Conservation (phyloP, 148 eudicot genomes). For the Rhododendron mucronatum region DNA sequence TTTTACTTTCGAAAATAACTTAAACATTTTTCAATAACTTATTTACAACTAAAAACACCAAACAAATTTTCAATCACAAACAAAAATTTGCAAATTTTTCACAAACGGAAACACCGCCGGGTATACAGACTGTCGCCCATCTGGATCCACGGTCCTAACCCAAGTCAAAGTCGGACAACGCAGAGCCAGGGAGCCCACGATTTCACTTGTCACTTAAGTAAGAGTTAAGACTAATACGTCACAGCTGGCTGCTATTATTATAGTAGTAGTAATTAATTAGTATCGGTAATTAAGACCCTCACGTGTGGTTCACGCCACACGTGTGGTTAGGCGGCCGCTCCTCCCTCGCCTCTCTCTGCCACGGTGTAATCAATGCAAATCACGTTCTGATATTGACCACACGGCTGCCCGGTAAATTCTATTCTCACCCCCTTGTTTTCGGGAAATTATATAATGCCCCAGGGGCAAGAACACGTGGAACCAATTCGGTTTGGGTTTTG, state of each 20-base stretch:
- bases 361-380: neutral
- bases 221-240: neutral
- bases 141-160: neutral
- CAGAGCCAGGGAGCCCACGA: neutral
- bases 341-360: neutral
- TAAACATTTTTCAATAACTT: too few species aligned
- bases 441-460: too few species aligned
- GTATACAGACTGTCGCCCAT: neutral
- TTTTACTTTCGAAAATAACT: too few species aligned
- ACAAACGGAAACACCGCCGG: too few species aligned
- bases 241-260: neutral
- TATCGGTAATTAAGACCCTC: neutral
- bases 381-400: conserved; percentile 9
- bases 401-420: neutral
- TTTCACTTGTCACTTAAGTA: neutral
- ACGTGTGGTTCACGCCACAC: neutral
- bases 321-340: neutral
- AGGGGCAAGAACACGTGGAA: too few species aligned
- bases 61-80: too few species aligned
- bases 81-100: too few species aligned
- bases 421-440: neutral
- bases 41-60: too few species aligned
- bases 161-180: neutral
- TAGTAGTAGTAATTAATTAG: neutral
- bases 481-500: too few species aligned